phyloP scores from a whole-genome alignment of 331 rosid species.

The Saraca asoca region DNA sequence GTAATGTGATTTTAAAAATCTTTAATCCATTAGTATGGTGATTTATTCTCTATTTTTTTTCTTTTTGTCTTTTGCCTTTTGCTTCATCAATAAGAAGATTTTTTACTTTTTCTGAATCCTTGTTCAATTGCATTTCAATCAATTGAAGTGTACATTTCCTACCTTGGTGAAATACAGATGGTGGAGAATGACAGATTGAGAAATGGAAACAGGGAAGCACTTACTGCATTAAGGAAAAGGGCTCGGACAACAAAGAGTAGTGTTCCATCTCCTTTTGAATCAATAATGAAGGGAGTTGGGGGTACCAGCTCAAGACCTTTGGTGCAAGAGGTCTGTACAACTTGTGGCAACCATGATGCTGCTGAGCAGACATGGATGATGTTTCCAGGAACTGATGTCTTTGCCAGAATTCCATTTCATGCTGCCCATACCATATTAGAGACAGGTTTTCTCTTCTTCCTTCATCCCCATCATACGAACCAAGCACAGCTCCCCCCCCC shows the following conservation, averaged over 20 bases:
- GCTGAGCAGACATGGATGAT: conserved; percentile 73
- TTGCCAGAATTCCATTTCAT: conserved; percentile 84
- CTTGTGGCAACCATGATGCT: conserved; percentile 80
- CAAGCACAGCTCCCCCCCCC: background rate
- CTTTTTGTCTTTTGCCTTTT: no score
- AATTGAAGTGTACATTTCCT: background rate
- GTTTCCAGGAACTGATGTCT: conserved; percentile 84
- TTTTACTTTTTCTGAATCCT: no score
- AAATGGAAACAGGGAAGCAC: conserved; percentile 88
- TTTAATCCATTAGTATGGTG: no score
- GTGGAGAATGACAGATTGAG: conserved; percentile 81
- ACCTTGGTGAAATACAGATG: conserved; percentile 45
- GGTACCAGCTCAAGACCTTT: conserved; percentile 60
- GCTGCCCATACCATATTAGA: conserved; percentile 81
- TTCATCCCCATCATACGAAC: background rate
- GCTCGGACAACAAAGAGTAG: conserved; percentile 88
- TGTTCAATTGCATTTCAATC: background rate
- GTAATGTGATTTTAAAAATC: no score
- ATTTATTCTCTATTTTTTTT: no score
- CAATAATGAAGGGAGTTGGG: conserved; percentile 75
- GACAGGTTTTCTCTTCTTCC: conserved; percentile 48
- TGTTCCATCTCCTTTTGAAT: conserved; percentile 75
- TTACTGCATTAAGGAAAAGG: conserved; percentile 73
- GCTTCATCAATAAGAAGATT: background rate
- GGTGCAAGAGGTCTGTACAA: conserved; percentile 82